phyloP scores from a whole-genome alignment of 148 eudicot genomes.

The Cornus florida region DNA sequence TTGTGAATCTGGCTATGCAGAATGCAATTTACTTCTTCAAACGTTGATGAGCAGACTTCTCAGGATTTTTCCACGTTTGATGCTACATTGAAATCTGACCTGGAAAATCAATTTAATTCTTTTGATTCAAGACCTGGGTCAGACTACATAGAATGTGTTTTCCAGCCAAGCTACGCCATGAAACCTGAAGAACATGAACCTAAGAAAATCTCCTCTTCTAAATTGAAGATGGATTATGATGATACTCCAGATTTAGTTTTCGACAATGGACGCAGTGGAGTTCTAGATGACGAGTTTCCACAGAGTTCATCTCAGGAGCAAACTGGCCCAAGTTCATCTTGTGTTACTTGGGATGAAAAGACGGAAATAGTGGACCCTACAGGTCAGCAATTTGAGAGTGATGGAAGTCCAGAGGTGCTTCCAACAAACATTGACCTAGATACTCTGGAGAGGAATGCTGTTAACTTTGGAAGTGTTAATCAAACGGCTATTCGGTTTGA shows the following conservation, averaged over 20 bases:
- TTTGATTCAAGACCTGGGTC: slow-evolving; percentile 54
- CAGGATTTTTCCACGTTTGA: slow-evolving; percentile 52
- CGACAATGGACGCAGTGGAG: slow-evolving; percentile 31
- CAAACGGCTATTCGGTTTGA: slow-evolving; percentile 20
- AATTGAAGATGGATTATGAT: slow-evolving; percentile 24
- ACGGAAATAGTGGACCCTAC: slow-evolving; percentile 48
- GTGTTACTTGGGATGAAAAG: slow-evolving; percentile 77
- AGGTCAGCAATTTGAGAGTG: slow-evolving; percentile 23
- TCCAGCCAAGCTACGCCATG: slow-evolving; percentile 41
- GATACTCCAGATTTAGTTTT: slow-evolving; percentile 32
- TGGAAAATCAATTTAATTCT: slow-evolving; percentile 48
- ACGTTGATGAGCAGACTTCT: slow-evolving; percentile 43
- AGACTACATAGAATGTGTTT: slow-evolving; percentile 50
- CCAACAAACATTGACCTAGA: slow-evolving; percentile 17
- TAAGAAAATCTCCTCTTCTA: slow-evolving; percentile 36
- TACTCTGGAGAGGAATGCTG: slow-evolving; percentile 21
- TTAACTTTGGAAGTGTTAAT: slow-evolving; percentile 17
- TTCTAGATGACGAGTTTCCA: slow-evolving; percentile 28
- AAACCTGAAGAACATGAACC: slow-evolving; percentile 40
- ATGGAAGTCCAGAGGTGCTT: slow-evolving; percentile 29
- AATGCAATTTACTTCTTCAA: slow-evolving; percentile 44
- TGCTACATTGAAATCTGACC: slow-evolving; percentile 47
- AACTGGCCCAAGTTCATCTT: slow-evolving; percentile 36
- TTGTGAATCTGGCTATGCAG: slow-evolving; percentile 41
- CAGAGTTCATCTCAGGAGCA: slow-evolving; percentile 35